Evolutionary conservation across 2,329 filamentous ascomycete genomes (phyloP).

Genomic region (Fusarium pseudoanthophilum): DNA sequence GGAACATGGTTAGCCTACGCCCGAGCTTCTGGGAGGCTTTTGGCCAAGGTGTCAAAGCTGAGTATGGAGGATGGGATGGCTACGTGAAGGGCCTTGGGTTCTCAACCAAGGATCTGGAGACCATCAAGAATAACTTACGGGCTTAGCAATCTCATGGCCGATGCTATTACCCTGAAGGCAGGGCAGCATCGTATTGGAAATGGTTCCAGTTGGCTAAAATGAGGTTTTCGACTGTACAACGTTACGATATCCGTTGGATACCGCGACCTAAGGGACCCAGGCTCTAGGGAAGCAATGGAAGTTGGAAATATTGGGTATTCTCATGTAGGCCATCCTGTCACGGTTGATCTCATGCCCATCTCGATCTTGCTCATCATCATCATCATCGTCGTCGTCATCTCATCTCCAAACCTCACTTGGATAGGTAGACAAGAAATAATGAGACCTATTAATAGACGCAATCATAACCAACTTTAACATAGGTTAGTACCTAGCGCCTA

Average conservation of each 20-base stretch:
- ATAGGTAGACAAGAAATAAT: background rate
- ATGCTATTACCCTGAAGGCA: background rate
- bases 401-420: background rate
- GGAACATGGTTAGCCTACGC: slow-evolving; percentile 58
- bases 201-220: background rate
- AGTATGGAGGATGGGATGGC: slow-evolving; percentile 61
- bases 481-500: too few relatives aligned
- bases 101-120: slow-evolving; percentile 56
- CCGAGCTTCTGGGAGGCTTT: slow-evolving; percentile 59
- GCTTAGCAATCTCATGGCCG: background rate
- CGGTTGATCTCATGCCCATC: background rate
- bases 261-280: background rate
- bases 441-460: background rate
- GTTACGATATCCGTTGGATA: background rate
- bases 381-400: background rate
- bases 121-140: slow-evolving; percentile 59
- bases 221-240: background rate
- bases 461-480: background rate
- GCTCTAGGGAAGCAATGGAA: background rate
- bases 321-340: background rate
- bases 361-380: slow-evolving; percentile 1
- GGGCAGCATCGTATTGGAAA: background rate
- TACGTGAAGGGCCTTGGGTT: slow-evolving; percentile 62
- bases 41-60: slow-evolving; percentile 53
- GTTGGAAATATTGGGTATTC: background rate